Percentiles rank a stretch among this genome's conserved stretches.
These are phyloP conservation scores for Ilyonectria sp. DNA, from an alignment of 2,329 filamentous ascomycete genomes.

Conservation along the genomic window DNA sequence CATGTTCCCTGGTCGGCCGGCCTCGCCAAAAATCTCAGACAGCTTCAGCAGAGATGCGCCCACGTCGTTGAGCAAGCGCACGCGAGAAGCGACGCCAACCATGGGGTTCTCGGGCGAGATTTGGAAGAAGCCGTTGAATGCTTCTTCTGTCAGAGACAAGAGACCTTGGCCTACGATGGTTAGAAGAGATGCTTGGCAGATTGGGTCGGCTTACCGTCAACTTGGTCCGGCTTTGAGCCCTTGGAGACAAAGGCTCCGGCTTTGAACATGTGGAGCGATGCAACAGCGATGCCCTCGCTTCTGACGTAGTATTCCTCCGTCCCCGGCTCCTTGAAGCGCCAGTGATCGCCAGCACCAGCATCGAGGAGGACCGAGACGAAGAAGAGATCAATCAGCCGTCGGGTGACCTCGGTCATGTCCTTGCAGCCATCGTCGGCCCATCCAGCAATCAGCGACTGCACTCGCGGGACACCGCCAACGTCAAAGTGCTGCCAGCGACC, in stretches of 20 bases:
- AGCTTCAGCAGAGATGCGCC: slow-evolving; percentile 57
- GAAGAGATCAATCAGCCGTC: slow-evolving; percentile 72
- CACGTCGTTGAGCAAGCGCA: slow-evolving; percentile 57
- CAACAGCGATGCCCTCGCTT: slow-evolving; percentile 67
- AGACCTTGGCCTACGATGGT: slow-evolving; percentile 51
- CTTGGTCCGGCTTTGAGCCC: slow-evolving; percentile 34
- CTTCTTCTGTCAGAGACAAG: slow-evolving; percentile 49
- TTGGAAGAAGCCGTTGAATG: slow-evolving; percentile 59
- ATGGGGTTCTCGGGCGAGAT: slow-evolving; percentile 61
- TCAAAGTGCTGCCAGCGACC: slow-evolving; percentile 76
- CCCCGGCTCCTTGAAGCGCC: slow-evolving; percentile 60
- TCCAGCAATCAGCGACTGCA: slow-evolving; percentile 59
- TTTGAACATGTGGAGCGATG: slow-evolving; percentile 65
- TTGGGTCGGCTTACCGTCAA: slow-evolving; percentile 52
- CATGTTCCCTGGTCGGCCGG: slow-evolving; percentile 61
- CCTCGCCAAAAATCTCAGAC: slow-evolving; percentile 57
- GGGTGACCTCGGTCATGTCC: slow-evolving; percentile 62
- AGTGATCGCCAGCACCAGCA: slow-evolving; percentile 66
- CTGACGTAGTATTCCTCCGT: slow-evolving; percentile 54
- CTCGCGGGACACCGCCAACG: slow-evolving; percentile 66
- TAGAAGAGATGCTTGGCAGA: too few species aligned
- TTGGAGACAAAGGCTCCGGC: slow-evolving; percentile 54
- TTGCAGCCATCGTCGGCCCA: slow-evolving; percentile 57
- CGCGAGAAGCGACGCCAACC: slow-evolving; percentile 60
- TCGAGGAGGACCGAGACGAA: slow-evolving; percentile 73